Evolutionary conservation across 352 stramenopile genomes (phyloP), one percentile per base, ranked within the genome.

Genomic region (Globisporangium cystogenes): DNA sequence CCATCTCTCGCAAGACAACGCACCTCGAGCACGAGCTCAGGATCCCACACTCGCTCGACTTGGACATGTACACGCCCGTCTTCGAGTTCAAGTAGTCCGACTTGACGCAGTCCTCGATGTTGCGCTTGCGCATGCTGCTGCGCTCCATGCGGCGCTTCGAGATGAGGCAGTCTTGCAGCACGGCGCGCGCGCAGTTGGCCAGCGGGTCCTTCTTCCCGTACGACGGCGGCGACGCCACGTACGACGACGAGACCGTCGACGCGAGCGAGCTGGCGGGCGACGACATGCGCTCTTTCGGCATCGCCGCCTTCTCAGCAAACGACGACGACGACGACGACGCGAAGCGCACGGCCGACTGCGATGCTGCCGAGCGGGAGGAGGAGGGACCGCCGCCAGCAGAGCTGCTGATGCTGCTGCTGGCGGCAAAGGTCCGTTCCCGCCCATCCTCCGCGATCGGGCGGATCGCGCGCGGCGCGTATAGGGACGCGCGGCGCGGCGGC

Each of bases 161-260:
- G n/a, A 75, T 72, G 24, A 87, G 81, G 54, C 78, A 92, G 42
- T 92, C 78, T 55, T 90, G 68, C 27, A 90, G 37, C 33, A 92
- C 75, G 15, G 75, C 78, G 7, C 74, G 65, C 18, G 82, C 76
- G 31, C 82, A 90, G 16, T 68, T 73, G 29, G 76, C 71, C 16
- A 92, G 59, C 8, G 77, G 75, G 42, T 88, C 78, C 11, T 71
- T 61, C 7, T 49, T 68, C 39, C 68, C 67, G 44, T 71, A 70
- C 39, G 71, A 60, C 31, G 68, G 53, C 36, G 70, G 76, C 31
- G 56, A 67, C n/a, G 68, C 68, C 11, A 69, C 73, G 7, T 64
- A 75, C 6, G 57, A 68, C 10, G 69, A 77, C 1, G 62, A 70
- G 4, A 45, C 40, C n/a, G 75, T 68, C 21, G 76, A 83, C 3